Percentiles rank a stretch among this genome's conserved stretches.
phyloP scores from a whole-genome alignment of 2,329 filamentous ascomycete genomes.

The Thelonectria rubi region DNA sequence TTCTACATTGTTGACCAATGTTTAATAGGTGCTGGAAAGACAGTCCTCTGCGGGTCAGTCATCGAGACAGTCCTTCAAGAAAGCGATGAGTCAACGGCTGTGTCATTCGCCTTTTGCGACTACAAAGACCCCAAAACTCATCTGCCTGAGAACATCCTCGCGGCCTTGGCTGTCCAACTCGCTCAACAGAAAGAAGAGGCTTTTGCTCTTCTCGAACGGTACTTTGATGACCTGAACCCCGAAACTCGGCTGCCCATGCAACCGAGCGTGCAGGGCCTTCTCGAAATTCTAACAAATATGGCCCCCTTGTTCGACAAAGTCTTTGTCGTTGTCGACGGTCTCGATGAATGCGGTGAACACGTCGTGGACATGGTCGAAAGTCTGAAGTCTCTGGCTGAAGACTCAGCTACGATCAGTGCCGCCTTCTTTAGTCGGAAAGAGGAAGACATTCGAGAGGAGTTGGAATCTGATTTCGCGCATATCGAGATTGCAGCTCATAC shows the following conservation, averaged over 20 bases:
- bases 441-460: conserved; percentile 4
- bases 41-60: not conserved
- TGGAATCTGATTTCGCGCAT: not conserved
- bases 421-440: conserved; percentile 22
- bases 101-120: conserved; percentile 18
- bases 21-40: not conserved
- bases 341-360: conserved; percentile 21
- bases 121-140: conserved; percentile 2
- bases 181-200: conserved; percentile 11
- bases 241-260: not conserved
- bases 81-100: not conserved
- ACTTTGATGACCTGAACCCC: not conserved
- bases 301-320: conserved; percentile 5
- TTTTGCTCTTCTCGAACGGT: conserved; percentile 18
- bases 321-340: conserved; percentile 12
- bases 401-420: not conserved
- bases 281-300: not conserved
- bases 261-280: conserved; percentile 1
- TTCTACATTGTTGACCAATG: not conserved
- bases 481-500: conserved; percentile 24
- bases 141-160: conserved; percentile 13
- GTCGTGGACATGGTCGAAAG: not conserved
- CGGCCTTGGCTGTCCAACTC: conserved; percentile 21
- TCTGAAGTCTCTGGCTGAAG: not conserved
- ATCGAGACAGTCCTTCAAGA: conserved; percentile 4